These are phyloP conservation scores for Arachnomyces sp. DNA, from an alignment of 2,329 filamentous ascomycete species.

Conservation along the genomic window DNA sequence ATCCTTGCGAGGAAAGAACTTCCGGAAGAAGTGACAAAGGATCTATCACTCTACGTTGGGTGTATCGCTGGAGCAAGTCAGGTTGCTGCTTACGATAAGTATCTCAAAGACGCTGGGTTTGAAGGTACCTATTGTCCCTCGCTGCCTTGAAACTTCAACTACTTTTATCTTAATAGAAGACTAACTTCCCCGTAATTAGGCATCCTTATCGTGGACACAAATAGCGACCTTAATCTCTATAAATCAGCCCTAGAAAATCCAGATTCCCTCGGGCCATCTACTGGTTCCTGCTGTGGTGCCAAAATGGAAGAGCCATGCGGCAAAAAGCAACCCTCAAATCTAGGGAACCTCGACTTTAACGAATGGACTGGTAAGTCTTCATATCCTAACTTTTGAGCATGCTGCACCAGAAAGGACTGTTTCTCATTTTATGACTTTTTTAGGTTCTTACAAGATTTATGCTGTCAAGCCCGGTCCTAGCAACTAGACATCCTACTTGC, in stretches of 20 bases:
- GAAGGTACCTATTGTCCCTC: slow-evolving; percentile 27
- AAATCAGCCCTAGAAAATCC: slow-evolving; percentile 17
- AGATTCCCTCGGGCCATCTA: slow-evolving; percentile 4
- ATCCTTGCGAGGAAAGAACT: slow-evolving; percentile 49
- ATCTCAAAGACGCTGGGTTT: slow-evolving; percentile 47
- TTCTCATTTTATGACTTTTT: slow-evolving; percentile 2
- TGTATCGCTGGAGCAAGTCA: slow-evolving; percentile 53
- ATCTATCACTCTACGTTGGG: slow-evolving; percentile 51
- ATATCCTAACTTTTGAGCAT: slow-evolving; percentile 1
- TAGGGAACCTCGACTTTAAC: slow-evolving; percentile 39
- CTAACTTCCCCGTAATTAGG: slow-evolving; percentile 21
- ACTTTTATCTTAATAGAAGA: background rate
- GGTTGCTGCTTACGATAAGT: slow-evolving; percentile 46
- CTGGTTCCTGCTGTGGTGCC: slow-evolving; percentile 14
- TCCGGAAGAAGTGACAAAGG: slow-evolving; percentile 40
- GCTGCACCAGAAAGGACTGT: background rate
- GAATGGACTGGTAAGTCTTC: slow-evolving; percentile 43
- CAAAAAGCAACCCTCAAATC: slow-evolving; percentile 9
- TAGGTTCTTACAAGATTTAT: slow-evolving; percentile 46
- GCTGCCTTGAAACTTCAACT: slow-evolving; percentile 1
- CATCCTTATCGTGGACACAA: slow-evolving; percentile 39
- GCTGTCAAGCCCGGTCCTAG: slow-evolving; percentile 33
- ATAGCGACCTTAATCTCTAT: slow-evolving; percentile 45
- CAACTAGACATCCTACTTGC: too few species aligned
- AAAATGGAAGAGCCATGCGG: slow-evolving; percentile 2